phyloP scores from a whole-genome alignment of 805 yeast species.

The Saturnispora hagleri region DNA sequence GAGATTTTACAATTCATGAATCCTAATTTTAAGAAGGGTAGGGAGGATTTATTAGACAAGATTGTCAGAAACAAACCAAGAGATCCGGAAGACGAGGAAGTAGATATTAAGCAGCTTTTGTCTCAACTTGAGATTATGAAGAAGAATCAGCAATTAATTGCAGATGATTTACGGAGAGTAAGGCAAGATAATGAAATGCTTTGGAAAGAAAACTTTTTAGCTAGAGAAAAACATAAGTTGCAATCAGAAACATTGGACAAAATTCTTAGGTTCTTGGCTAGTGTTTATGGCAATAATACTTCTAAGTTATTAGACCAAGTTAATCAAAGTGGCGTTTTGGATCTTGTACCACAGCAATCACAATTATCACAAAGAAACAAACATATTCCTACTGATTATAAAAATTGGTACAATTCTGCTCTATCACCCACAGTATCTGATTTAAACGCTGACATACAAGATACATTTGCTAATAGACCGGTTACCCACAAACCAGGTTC shows the following conservation, averaged over 20 bases:
- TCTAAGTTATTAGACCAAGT: conserved; percentile 27
- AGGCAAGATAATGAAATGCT: conserved; percentile 80
- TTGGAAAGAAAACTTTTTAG: conserved; percentile 82
- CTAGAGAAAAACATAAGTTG: conserved; percentile 75
- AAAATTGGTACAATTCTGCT: background rate
- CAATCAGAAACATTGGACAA: conserved; percentile 86
- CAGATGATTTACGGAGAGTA: conserved; percentile 76
- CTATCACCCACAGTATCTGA: conserved; percentile 7
- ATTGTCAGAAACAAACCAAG: conserved; percentile 66
- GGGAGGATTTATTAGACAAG: conserved; percentile 77
- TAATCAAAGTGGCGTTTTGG: conserved; percentile 7
- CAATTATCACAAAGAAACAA: background rate
- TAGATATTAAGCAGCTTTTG: conserved; percentile 46
- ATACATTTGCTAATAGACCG: background rate
- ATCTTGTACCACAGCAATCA: conserved; percentile 2
- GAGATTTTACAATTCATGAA: conserved; percentile 87
- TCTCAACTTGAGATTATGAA: conserved; percentile 70
- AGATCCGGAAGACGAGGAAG: conserved; percentile 34
- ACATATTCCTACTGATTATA: background rate
- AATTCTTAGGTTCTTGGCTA: conserved; percentile 78
- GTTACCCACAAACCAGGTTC: background rate
- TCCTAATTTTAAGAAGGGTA: conserved; percentile 64
- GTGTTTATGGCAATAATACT: conserved; percentile 63
- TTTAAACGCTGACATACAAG: background rate
- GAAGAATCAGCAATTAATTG: conserved; percentile 67